Base-by-base conservation (phyloP, 1,139 yeast genomes). In the Saccharomyces hybrid region DNA sequence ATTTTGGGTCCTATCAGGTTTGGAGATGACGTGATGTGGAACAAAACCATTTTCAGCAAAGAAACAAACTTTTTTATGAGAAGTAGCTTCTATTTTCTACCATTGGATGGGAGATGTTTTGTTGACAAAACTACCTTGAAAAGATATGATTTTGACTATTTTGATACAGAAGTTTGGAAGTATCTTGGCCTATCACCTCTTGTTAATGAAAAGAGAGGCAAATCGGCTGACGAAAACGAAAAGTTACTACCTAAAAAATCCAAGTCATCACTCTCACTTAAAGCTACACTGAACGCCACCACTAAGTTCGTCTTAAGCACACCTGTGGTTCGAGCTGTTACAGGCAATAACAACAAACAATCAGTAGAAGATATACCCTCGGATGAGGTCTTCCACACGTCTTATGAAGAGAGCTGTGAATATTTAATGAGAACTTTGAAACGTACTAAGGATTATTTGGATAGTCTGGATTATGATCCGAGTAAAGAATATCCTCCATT, bases 31-130 rank as follows among this genome's bases (percentile, higher is more conserved):
- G 90, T 90, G 2, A 70, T 89, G 56, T 75, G 88, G 53, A 85
- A 88, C 62, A 86, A 85, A 57, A 83, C 82, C 60, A 80, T 90
- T 29, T 73, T 90, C 52, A 86, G 96, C 1, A 83, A 85, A 41
- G 95, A 88, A 66, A 86, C 85, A 8, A 89, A 88, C 66, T 90
- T 90, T 68, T 81, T 88, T 76, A 88, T 90, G 96, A 78, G 97
- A 63, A 84, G 93, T 41, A 82, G 91, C 54, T 89, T 81, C 69
- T 77, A 82, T 42, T 89, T 90, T 67, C 70, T 90, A 46, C 97
- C 97, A 0, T 69, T 81, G 13, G 78, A 81, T 61, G 96, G 96
- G 3, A 76, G 82, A 32, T 83, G 88, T 48, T 89, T 89, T 67
- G 80, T 82, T 51, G 83, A 89, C 65, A 75, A 71, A 48, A 72